Evolutionary conservation across 2,329 filamentous ascomycete species (phyloP).

Genomic region (Penicillium glabrum): DNA sequence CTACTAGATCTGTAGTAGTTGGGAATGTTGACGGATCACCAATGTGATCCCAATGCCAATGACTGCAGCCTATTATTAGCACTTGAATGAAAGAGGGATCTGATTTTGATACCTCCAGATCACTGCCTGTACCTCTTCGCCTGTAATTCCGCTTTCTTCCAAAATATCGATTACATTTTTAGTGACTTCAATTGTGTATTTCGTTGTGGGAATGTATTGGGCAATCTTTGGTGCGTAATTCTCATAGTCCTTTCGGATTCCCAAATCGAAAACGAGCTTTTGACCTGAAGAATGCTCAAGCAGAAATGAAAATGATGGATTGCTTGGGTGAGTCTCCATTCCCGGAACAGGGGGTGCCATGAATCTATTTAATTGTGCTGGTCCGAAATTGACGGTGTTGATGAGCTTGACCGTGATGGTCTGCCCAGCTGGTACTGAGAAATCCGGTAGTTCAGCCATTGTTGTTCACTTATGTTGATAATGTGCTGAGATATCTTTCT

Average conservation of each 20-base stretch:
- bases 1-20: slow-evolving; percentile 43
- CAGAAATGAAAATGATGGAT: slow-evolving; percentile 11
- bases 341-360: no score
- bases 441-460: neutral
- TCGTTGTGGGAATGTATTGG: slow-evolving; percentile 15
- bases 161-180: slow-evolving; percentile 29
- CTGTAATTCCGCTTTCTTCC: slow-evolving; percentile 10
- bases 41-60: slow-evolving; percentile 42
- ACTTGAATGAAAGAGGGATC: neutral
- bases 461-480: no score
- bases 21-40: slow-evolving; percentile 48
- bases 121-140: slow-evolving; percentile 20
- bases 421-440: neutral
- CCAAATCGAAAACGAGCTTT: slow-evolving; percentile 32
- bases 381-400: slow-evolving; percentile 43
- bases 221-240: slow-evolving; percentile 24
- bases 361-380: slow-evolving; percentile 17
- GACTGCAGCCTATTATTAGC: neutral
- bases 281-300: slow-evolving; percentile 11
- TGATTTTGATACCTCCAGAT: neutral
- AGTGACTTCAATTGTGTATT: slow-evolving; percentile 18
- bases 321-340: no score
- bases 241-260: slow-evolving; percentile 31
- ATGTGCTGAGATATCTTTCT: no score
- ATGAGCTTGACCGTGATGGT: slow-evolving; percentile 28